Conservation (phyloP, 2,329 filamentous ascomycete species). For the Apiospora saccharicola region DNA sequence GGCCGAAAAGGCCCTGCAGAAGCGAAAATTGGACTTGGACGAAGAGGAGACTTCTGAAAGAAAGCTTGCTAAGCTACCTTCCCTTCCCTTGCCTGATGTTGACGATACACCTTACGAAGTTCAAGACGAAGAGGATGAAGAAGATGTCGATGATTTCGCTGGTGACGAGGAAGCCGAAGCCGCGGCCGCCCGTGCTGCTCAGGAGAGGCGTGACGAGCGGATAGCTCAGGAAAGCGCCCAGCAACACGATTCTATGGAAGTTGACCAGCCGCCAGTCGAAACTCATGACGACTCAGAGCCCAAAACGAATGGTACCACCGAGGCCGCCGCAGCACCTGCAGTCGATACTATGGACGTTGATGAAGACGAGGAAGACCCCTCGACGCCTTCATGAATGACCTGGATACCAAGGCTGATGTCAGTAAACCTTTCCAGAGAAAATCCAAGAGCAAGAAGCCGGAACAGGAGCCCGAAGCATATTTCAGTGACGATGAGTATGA, state of each 20-base stretch:
- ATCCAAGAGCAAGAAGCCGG: slow-evolving; percentile 53
- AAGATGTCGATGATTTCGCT: slow-evolving; percentile 78
- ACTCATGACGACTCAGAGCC: slow-evolving; percentile 31
- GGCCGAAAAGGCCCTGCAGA: slow-evolving; percentile 69
- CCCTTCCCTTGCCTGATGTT: slow-evolving; percentile 70
- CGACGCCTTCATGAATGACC: slow-evolving; percentile 93
- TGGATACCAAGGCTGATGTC: slow-evolving; percentile 53
- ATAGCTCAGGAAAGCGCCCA: slow-evolving; percentile 61
- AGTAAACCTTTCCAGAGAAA: slow-evolving; percentile 40
- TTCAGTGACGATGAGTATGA: slow-evolving; percentile 85
- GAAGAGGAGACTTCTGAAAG: slow-evolving; percentile 88
- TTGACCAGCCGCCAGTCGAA: slow-evolving; percentile 38
- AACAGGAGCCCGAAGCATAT: slow-evolving; percentile 80
- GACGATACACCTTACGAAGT: slow-evolving; percentile 67
- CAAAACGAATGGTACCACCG: slow-evolving; percentile 35
- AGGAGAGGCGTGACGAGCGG: slow-evolving; percentile 81
- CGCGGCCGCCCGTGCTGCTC: slow-evolving; percentile 83
- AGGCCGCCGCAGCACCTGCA: slow-evolving; percentile 29
- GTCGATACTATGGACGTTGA: slow-evolving; percentile 65
- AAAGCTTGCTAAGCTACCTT: slow-evolving; percentile 90
- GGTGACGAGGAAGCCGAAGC: slow-evolving; percentile 88
- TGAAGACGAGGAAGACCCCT: slow-evolving; percentile 79
- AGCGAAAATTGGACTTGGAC: slow-evolving; percentile 82
- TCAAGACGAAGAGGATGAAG: slow-evolving; percentile 69
- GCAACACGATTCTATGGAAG: slow-evolving; percentile 51